Evolutionary conservation across 129 eudicot species (phyloP).

Genomic region (Pseudognaphalium luteoalbum): DNA sequence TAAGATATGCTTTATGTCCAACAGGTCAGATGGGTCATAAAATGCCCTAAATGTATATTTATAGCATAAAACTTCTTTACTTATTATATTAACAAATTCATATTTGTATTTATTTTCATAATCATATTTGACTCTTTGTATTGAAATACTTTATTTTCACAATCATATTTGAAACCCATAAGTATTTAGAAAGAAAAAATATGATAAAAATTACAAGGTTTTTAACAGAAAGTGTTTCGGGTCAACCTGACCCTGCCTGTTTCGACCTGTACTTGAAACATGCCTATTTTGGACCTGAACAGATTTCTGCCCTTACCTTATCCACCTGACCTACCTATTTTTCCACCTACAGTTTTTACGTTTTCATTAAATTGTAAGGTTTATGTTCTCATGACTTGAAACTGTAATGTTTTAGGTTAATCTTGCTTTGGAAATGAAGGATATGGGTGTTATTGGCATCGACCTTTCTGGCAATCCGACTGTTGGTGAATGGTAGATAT

Average conservation of each 20-base stretch:
- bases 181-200: too few species aligned
- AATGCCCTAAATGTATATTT: background rate
- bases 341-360: background rate
- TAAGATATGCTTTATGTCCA: background rate
- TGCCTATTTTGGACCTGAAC: background rate
- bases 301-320: background rate
- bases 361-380: background rate
- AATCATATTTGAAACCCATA: too few species aligned
- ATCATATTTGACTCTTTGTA: background rate
- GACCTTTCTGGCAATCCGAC: constrained; percentile 96
- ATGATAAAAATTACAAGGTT: background rate
- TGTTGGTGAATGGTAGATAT: constrained; percentile 78
- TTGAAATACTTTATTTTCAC: too few species aligned
- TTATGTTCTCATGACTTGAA: constrained; percentile 3
- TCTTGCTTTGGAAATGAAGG: constrained; percentile 82
- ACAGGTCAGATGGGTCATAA: background rate
- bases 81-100: background rate
- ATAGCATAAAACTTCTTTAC: background rate
- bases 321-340: background rate
- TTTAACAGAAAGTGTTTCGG: background rate
- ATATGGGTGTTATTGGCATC: constrained; percentile 78
- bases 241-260: background rate
- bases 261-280: background rate
- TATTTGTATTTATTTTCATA: background rate
- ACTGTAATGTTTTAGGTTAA: constrained; percentile 54